A percentile compares a stretch with the other conserved stretches of the same genome.
Evolutionary conservation across 1,284 basidiomycete genomes (phyloP).

Genomic region (Ganoderma leucocontextum): DNA sequence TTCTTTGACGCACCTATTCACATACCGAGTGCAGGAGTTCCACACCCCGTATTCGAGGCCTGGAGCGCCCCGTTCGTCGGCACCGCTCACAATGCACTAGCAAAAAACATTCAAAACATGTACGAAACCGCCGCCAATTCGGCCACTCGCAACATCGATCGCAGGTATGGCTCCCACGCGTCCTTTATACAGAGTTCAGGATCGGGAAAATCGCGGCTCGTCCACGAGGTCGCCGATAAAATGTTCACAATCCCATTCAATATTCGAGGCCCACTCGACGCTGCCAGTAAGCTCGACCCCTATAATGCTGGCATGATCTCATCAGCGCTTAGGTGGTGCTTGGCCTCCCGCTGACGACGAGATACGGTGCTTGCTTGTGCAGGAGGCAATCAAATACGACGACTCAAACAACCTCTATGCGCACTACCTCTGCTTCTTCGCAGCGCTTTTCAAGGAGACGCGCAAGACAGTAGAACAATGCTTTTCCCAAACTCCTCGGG

Average conservation of each 20-base stretch:
- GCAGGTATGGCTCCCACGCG: slow-evolving; percentile 24
- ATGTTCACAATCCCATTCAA: slow-evolving; percentile 52
- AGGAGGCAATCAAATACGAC: not conserved
- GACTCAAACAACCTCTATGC: not conserved
- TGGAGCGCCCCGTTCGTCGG: not conserved
- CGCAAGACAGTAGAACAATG: not conserved
- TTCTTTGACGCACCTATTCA: too few species aligned
- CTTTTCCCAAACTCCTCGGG: not conserved
- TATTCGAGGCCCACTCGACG: slow-evolving; percentile 26
- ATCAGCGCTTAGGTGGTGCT: not conserved
- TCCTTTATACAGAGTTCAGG: slow-evolving; percentile 20
- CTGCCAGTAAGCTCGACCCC: not conserved
- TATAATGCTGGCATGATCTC: not conserved
- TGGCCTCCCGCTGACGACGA: not conserved
- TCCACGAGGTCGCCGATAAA: slow-evolving; percentile 54
- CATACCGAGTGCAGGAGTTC: too few species aligned
- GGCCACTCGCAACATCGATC: not conserved
- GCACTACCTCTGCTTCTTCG: not conserved
- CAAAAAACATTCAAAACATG: not conserved
- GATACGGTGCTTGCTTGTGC: not conserved
- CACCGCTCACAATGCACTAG: not conserved
- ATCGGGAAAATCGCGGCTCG: slow-evolving; percentile 55
- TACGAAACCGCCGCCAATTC: too few species aligned
- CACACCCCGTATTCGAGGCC: too few species aligned
- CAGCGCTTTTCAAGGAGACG: not conserved